Conservation (phyloP, 73 alveolate genomes). For the Stentor roeselii region DNA sequence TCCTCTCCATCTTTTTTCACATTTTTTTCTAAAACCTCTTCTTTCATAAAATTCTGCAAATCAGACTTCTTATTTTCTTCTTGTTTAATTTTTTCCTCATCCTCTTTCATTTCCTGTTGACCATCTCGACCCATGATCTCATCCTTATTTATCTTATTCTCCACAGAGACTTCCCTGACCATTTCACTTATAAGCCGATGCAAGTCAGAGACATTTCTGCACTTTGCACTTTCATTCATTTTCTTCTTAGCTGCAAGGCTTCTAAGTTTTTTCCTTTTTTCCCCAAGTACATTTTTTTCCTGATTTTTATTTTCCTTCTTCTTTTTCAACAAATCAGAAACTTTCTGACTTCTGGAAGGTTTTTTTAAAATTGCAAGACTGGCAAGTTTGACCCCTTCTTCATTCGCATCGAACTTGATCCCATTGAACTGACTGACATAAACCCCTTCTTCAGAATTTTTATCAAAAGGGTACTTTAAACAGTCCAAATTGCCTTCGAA, state of each 20-base stretch:
- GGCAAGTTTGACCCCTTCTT: too few species aligned
- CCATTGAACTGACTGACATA: not conserved
- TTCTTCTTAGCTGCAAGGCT: not conserved
- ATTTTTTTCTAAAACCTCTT: not conserved
- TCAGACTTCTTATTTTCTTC: not conserved
- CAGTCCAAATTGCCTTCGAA: not conserved
- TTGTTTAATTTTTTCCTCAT: not conserved
- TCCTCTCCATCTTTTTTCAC: not conserved
- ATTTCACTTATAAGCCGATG: not conserved
- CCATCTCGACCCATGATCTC: not conserved
- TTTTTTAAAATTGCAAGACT: too few species aligned
- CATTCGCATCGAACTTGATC: not conserved
- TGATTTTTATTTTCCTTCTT: too few species aligned
- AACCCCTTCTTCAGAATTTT: constrained; percentile 2
- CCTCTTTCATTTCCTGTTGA: not conserved
- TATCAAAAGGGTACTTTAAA: not conserved
- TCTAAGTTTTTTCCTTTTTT: not conserved
- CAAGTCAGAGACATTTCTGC: not conserved
- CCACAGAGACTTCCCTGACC: not conserved
- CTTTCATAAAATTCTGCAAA: not conserved
- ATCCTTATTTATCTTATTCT: not conserved
- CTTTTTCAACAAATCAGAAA: too few species aligned
- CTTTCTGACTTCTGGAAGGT: too few species aligned
- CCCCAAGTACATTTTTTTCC: not conserved
- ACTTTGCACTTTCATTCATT: not conserved